phyloP scores from a whole-genome alignment of 345 rosid genomes.

The Eucalyptus pauciflora region DNA sequence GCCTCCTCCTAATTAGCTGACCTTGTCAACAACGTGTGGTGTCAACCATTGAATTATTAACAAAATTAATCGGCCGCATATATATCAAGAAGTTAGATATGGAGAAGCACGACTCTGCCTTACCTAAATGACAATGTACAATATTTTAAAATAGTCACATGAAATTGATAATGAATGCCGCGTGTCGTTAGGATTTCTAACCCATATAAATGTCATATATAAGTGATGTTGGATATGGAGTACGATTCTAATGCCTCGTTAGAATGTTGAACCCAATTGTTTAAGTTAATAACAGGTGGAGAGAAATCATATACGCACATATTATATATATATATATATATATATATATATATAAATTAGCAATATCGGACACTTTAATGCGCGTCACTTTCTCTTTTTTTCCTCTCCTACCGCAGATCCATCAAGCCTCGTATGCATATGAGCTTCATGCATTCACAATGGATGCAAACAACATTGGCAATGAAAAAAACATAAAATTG shows the following conservation, averaged over 20 bases:
- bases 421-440: background rate
- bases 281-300: background rate
- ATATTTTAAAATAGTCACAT: background rate
- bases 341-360: background rate
- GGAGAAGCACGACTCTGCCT: background rate
- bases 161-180: background rate
- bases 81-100: background rate
- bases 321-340: too few species aligned
- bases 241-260: background rate
- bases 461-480: background rate
- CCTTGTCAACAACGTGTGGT: background rate
- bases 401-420: background rate
- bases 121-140: background rate
- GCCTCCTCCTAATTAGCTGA: background rate
- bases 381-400: background rate
- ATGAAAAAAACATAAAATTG: background rate
- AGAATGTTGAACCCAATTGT: background rate
- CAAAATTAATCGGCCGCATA: background rate
- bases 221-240: background rate
- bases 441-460: background rate
- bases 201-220: background rate
- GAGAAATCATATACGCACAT: background rate
- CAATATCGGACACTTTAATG: background rate
- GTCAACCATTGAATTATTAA: background rate
- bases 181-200: background rate